Conservation (phyloP, 2,329 filamentous ascomycete species). For the Drechslerella coelobrocha region DNA sequence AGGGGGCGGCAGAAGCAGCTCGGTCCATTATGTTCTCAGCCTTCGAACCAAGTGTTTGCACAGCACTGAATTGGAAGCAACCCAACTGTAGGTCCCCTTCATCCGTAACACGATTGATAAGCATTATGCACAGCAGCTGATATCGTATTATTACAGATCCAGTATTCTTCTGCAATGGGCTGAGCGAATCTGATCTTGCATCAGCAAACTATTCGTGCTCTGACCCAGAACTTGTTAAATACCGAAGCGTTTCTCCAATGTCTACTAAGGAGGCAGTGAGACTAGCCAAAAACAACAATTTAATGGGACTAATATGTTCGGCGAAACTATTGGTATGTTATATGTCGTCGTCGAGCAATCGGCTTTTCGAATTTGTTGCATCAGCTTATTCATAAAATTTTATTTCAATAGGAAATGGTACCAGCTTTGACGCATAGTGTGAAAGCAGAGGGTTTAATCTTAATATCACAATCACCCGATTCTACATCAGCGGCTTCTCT, state of each 20-base stretch:
- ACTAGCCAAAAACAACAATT: constrained; percentile 92
- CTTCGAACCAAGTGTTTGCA: constrained; percentile 88
- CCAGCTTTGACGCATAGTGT: constrained; percentile 90
- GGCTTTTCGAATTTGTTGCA: neutral
- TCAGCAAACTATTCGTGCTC: constrained; percentile 60
- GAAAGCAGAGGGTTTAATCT: constrained; percentile 88
- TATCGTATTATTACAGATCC: constrained; percentile 66
- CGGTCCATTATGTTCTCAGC: constrained; percentile 93
- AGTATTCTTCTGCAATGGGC: constrained; percentile 91
- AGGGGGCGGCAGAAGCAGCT: constrained; percentile 73
- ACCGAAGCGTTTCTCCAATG: constrained; percentile 60
- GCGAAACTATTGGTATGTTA: constrained; percentile 79
- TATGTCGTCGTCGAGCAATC: constrained; percentile 52
- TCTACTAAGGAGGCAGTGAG: constrained; percentile 95
- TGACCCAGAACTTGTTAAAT: constrained; percentile 71
- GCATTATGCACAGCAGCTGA: neutral
- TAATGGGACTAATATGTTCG: constrained; percentile 95
- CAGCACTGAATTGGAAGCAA: constrained; percentile 97
- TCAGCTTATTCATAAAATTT: constrained; percentile 34
- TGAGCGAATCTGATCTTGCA: constrained; percentile 65
- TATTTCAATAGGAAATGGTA: constrained; percentile 76
- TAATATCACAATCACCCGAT: constrained; percentile 75
- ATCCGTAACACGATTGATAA: constrained; percentile 1
- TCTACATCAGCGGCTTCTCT: constrained; percentile 66
- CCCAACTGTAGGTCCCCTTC: constrained; percentile 74